Evolutionary conservation across 768 basidiomycete genomes (phyloP).

Genomic region (Auricularia heimuer): DNA sequence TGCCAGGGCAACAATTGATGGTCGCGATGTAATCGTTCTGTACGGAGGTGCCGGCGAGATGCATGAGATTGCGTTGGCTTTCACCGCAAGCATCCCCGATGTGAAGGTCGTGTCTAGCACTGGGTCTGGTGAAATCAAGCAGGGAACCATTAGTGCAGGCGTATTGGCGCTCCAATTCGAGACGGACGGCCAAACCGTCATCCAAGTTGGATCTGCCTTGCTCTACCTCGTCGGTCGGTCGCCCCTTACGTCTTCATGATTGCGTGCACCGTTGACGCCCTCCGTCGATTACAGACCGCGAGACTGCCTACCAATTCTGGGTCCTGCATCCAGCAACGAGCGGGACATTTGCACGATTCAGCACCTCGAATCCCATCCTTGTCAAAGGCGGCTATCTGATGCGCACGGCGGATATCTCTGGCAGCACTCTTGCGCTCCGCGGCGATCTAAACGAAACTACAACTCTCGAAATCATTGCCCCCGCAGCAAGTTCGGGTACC

Average conservation of each 20-base stretch:
- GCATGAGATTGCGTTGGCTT: not conserved
- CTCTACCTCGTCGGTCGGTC: conserved; percentile 1
- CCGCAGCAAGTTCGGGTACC: conserved; percentile 24
- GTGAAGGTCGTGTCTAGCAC: not conserved
- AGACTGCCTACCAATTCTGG: not conserved
- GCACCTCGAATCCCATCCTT: conserved; percentile 15
- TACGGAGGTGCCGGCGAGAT: conserved; percentile 10
- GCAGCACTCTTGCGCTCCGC: conserved; percentile 12
- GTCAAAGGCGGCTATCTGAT: conserved; percentile 24
- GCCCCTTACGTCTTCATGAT: not conserved
- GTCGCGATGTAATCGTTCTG: conserved; percentile 12
- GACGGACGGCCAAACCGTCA: not conserved
- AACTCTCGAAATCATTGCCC: conserved; percentile 33
- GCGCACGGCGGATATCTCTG: conserved; percentile 17
- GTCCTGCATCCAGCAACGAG: not conserved
- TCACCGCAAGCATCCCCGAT: not conserved
- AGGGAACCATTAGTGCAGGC: not conserved
- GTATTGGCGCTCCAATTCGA: not conserved
- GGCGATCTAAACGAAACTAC: conserved; percentile 43
- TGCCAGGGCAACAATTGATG: conserved; percentile 11
- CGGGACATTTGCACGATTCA: not conserved
- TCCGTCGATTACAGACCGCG: not conserved
- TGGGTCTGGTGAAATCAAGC: not conserved
- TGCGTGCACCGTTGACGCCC: not conserved
- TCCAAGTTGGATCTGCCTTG: not conserved